Evolutionary conservation across 2,329 filamentous ascomycete genomes (phyloP).

Genomic region (Didymella keratinophila): DNA sequence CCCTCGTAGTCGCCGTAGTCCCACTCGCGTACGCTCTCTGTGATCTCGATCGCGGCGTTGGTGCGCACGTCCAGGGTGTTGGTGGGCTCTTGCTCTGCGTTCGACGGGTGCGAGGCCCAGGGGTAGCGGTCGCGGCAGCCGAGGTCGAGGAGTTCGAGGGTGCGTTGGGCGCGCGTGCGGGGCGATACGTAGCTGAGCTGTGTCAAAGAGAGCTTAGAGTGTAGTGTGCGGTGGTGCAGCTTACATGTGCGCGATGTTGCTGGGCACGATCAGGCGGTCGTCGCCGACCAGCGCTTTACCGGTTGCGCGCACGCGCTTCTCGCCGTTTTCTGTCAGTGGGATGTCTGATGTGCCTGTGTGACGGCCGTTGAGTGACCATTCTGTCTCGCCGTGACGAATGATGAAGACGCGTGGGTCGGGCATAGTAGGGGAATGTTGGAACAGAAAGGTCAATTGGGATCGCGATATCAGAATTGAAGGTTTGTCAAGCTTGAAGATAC

Average conservation of each 20-base stretch:
- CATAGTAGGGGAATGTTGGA: slow-evolving; percentile 32
- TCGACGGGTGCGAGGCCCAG: slow-evolving; percentile 60
- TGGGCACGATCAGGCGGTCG: slow-evolving; percentile 84
- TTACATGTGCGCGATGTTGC: slow-evolving; percentile 82
- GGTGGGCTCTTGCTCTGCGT: slow-evolving; percentile 9
- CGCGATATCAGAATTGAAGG: background rate
- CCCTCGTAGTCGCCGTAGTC: slow-evolving; percentile 71
- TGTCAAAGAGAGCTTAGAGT: background rate
- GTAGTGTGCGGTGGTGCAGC: slow-evolving; percentile 31
- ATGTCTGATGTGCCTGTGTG: slow-evolving; percentile 88
- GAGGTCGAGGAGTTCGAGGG: slow-evolving; percentile 86
- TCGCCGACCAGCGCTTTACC: slow-evolving; percentile 83
- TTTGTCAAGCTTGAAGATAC: background rate
- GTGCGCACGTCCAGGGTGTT: slow-evolving; percentile 40
- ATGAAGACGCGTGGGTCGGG: slow-evolving; percentile 61
- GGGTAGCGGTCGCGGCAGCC: slow-evolving; percentile 74
- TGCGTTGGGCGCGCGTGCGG: slow-evolving; percentile 81
- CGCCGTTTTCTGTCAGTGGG: slow-evolving; percentile 79
- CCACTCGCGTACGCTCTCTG: slow-evolving; percentile 66
- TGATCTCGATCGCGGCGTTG: slow-evolving; percentile 57
- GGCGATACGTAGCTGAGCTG: slow-evolving; percentile 79
- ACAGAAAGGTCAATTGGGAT: background rate
- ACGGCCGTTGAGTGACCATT: slow-evolving; percentile 85
- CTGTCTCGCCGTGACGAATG: slow-evolving; percentile 87
- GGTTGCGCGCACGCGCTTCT: slow-evolving; percentile 65